Percentiles rank a stretch among this genome's conserved stretches.
phyloP scores from a whole-genome alignment of 371 early-diverging fungal genomes.

The Zychaea mexicana region DNA sequence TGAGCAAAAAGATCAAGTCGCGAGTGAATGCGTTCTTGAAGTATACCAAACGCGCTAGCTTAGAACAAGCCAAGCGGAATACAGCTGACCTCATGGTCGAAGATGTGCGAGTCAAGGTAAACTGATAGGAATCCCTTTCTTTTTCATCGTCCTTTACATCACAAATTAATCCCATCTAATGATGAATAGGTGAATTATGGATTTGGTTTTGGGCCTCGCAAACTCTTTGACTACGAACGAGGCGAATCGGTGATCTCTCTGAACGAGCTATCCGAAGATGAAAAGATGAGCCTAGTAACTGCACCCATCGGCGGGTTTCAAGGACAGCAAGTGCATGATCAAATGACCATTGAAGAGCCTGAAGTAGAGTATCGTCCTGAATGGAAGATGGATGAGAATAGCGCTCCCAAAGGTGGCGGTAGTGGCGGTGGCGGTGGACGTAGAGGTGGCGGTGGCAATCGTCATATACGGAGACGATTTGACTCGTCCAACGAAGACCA shows the following conservation, averaged over 20 bases:
- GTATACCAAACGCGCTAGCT: constrained; percentile 29
- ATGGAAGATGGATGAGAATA: constrained; percentile 32
- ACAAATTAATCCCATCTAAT: not conserved
- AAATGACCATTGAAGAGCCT: constrained; percentile 51
- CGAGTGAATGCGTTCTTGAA: constrained; percentile 46
- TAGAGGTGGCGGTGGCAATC: not conserved
- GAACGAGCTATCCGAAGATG: constrained; percentile 32
- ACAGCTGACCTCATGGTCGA: constrained; percentile 24
- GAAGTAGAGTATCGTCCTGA: constrained; percentile 45
- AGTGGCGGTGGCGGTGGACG: constrained; percentile 16
- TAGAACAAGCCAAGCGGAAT: constrained; percentile 34
- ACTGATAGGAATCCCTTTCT: not conserved
- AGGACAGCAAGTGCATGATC: constrained; percentile 38
- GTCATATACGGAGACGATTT: constrained; percentile 14
- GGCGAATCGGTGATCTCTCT: constrained; percentile 52
- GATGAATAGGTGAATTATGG: constrained; percentile 42
- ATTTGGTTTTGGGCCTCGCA: constrained; percentile 54
- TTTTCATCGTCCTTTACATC: not conserved
- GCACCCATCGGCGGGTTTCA: constrained; percentile 48
- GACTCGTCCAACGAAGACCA: constrained; percentile 5
- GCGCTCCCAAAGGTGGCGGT: not conserved
- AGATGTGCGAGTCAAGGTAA: constrained; percentile 34
- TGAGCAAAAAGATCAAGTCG: constrained; percentile 10
- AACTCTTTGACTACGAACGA: constrained; percentile 42
- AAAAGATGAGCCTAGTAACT: constrained; percentile 38